Evolutionary conservation across 2,329 filamentous ascomycete genomes (phyloP).

Genomic region (Aspergillus sp.): DNA sequence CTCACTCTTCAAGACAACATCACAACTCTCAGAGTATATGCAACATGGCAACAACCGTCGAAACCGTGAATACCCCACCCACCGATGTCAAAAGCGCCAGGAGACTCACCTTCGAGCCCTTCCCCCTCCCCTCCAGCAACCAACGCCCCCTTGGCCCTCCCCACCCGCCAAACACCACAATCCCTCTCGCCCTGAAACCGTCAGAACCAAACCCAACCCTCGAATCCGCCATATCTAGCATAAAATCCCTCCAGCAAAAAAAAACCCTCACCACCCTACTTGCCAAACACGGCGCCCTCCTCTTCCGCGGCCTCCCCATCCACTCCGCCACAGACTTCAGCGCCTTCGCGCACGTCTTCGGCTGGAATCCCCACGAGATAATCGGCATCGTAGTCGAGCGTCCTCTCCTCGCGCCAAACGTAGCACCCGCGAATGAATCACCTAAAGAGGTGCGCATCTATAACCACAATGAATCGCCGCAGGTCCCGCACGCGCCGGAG

Average conservation of each 20-base stretch:
- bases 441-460: slow-evolving; percentile 51
- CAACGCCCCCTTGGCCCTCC: slow-evolving; percentile 43
- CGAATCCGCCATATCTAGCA: slow-evolving; percentile 36
- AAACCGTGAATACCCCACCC: too few relatives aligned
- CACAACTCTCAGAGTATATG: too few relatives aligned
- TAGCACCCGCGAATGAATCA: slow-evolving; percentile 51
- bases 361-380: slow-evolving; percentile 50
- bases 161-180: slow-evolving; percentile 39
- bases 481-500: slow-evolving; percentile 53
- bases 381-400: slow-evolving; percentile 53
- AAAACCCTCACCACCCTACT: slow-evolving; percentile 42
- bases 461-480: slow-evolving; percentile 53
- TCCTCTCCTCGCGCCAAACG: slow-evolving; percentile 45
- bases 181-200: slow-evolving; percentile 43
- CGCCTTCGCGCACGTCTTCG: slow-evolving; percentile 52
- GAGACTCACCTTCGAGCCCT: slow-evolving; percentile 35
- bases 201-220: slow-evolving; percentile 25
- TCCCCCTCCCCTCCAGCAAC: slow-evolving; percentile 42
- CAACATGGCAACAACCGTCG: too few relatives aligned
- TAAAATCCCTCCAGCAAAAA: slow-evolving; percentile 38
- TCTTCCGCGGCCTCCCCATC: slow-evolving; percentile 51
- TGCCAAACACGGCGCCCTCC: slow-evolving; percentile 47
- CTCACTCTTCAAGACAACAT: not conserved
- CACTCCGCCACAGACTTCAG: slow-evolving; percentile 47
- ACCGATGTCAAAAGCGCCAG: too few relatives aligned